Evolutionary conservation across 768 basidiomycete genomes (phyloP).

Genomic region (Hydnomerulius pinastri): DNA sequence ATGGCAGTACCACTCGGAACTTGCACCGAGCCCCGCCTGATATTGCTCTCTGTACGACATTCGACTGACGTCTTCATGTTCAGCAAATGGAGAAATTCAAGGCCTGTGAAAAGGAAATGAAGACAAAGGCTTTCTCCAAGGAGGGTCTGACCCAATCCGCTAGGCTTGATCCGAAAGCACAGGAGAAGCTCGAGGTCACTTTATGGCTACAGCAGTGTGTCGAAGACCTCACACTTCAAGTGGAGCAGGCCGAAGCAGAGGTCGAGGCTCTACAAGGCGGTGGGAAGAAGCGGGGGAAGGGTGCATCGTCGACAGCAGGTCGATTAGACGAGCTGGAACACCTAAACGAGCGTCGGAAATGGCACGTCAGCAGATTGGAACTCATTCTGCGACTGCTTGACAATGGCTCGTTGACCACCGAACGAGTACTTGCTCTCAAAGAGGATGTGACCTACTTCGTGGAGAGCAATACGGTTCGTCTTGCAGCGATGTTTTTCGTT

Average conservation of each 20-base stretch:
- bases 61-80: conserved; percentile 14
- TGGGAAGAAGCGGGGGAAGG: conserved; percentile 85
- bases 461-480: conserved; percentile 88
- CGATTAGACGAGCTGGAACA: conserved; percentile 83
- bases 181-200: conserved; percentile 90
- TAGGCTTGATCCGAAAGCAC: conserved; percentile 94
- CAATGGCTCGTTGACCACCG: conserved; percentile 85
- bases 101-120: conserved; percentile 99
- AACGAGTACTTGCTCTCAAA: conserved; percentile 79
- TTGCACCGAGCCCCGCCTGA: conserved; percentile 9
- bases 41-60: conserved; percentile 7
- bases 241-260: conserved; percentile 94
- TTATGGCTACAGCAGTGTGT: conserved; percentile 87
- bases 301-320: conserved; percentile 61
- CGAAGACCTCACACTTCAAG: conserved; percentile 90
- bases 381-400: conserved; percentile 91
- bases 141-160: conserved; percentile 94
- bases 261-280: conserved; percentile 80
- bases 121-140: conserved; percentile 99
- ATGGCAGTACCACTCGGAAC: conserved; percentile 2
- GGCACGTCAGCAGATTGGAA: conserved; percentile 93
- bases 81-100: conserved; percentile 99
- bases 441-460: conserved; percentile 98
- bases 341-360: conserved; percentile 91
- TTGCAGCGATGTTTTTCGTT: conserved; percentile 4